Base-by-base conservation (phyloP, 2,329 filamentous ascomycete genomes). In the Pestalotiopsis sp. region DNA sequence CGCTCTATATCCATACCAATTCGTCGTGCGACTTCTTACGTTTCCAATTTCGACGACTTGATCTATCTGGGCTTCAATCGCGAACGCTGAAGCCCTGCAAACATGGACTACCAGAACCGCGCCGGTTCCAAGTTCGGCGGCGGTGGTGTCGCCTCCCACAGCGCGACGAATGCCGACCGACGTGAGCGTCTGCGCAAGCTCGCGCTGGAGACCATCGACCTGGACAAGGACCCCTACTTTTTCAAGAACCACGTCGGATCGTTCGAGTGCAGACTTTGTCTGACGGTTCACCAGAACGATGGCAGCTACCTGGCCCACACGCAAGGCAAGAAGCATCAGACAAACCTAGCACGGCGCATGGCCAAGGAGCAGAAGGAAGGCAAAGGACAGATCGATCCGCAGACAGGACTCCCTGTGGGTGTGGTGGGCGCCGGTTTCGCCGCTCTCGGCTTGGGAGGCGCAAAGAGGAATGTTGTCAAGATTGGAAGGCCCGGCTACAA, bases 241-340 rank as follows among this genome's bases (percentile, higher is more conserved):
- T 99, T 99, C 91, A 97, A 97, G 82, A 99, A 99, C 86, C 95
- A 99, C 82, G 93, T 98, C 76, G 96, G 96, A 78, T 96, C 92
- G 77, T 99, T 98, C 82, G 96, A 99, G 82, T 99, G 96, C 81
- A 93, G 96, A 38, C 92, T 99, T 56, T 99, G 96, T 78, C 86
- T 99, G 31, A 99, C 96, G 0, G 95, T 98, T 4, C 96, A 99
- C 86, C 96, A 99, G 78, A 99, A 99, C 81, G 96, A 99, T 84
- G 96, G 96, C 72, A 98, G 95, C 62, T 99, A 99, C 82, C 94
- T 99, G 73, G 96, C 96, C 1, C 96, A 99, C 83, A 99, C 96
- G 3, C 96, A 99, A 83, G 96, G 96, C 69, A 94, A 96, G 79
- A 99, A 99, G 84, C 96, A 99, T 83, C 96, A 99, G 84, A 98